Conservation (phyloP, 1,284 basidiomycete genomes). For the Naganishia liquefaciens region DNA sequence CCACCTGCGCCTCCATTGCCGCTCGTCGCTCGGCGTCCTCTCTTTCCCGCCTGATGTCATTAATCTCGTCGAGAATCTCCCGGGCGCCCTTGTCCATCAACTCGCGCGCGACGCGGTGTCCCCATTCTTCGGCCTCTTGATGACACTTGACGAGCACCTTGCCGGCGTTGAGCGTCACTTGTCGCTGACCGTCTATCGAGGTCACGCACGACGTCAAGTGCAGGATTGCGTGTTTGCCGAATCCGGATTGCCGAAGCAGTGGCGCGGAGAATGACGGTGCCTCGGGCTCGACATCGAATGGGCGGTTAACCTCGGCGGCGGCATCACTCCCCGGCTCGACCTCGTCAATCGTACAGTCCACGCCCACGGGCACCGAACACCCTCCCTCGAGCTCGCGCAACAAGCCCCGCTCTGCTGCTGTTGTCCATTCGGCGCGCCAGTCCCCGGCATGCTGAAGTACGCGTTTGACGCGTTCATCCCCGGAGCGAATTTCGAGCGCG, state of each 20-base stretch:
- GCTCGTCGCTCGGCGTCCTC: slow-evolving; percentile 51
- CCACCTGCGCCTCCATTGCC: slow-evolving; percentile 19
- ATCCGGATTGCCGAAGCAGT: slow-evolving; percentile 49
- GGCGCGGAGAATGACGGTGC: slow-evolving; percentile 37
- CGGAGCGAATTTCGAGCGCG: slow-evolving; percentile 78
- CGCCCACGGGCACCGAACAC: slow-evolving; percentile 96
- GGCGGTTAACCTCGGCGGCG: not conserved
- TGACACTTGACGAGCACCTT: slow-evolving; percentile 60
- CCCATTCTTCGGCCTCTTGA: slow-evolving; percentile 67
- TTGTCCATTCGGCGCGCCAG: slow-evolving; percentile 71
- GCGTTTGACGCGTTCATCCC: slow-evolving; percentile 65
- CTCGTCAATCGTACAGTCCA: slow-evolving; percentile 59
- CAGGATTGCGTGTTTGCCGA: slow-evolving; percentile 56
- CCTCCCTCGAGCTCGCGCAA: slow-evolving; percentile 89
- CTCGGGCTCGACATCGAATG: slow-evolving; percentile 26
- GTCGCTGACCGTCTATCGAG: slow-evolving; percentile 66
- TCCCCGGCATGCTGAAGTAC: slow-evolving; percentile 71
- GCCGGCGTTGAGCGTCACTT: slow-evolving; percentile 68
- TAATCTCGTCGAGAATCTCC: slow-evolving; percentile 77
- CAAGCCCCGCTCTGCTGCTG: slow-evolving; percentile 81
- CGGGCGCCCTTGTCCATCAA: slow-evolving; percentile 70
- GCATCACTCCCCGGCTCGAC: slow-evolving; percentile 31
- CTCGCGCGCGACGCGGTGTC: slow-evolving; percentile 64
- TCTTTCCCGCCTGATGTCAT: slow-evolving; percentile 63
- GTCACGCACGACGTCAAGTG: slow-evolving; percentile 77